Evolutionary conservation across 2,329 filamentous ascomycete genomes (phyloP), one percentile per base, ranked within the genome.

Genomic region (Leptographium radiaticola): DNA sequence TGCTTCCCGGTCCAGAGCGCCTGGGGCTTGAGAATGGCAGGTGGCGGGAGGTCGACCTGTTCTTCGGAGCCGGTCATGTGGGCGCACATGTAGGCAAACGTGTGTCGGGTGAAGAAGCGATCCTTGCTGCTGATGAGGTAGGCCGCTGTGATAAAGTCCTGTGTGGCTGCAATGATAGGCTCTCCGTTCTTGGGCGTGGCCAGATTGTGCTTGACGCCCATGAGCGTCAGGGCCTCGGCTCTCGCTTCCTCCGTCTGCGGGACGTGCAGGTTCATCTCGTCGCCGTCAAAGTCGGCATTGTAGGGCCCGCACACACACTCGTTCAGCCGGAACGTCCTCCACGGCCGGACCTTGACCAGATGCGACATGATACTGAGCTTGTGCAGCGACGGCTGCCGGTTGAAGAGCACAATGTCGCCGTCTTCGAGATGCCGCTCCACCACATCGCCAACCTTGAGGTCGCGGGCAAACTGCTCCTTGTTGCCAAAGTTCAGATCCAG

Each of bases 331-430:
- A 98, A 97, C 0, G 93, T 98, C 67, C 90, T 83, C 84, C 93
- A 95, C 0, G 91, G 93, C 50, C 93, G 82, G 49, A 98, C 82
- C 68, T 96, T 96, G 62, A 86, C 93, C 63, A 86, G 83, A 73
- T 98, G 93, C 64, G 87, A 91, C 71, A 98, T 89, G 68, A 98
- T 98, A 82, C 89, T 95, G 59, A 98, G 85, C 68, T 97, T 98
- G 76, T 98, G 93, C 10, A 98, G 79, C 1, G 93, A 98, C 0
- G 93, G 93, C 65, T 98, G 93, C 57, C 93, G 88, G 66, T 98
- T 98, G 77, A 98, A 98, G 0, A 98, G 80, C 1, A 97, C 91
- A 60, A 97, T 86, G 66, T 98, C 93, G 49, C 89, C 87, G 63
- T 98, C 91, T 65, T 95, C 89, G 2, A 98, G 77, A 71, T 98